Percentiles rank a stretch among this genome's conserved stretches.
Conservation (phyloP, 2,329 filamentous ascomycete species). For the Pseudopithomyces chartarum region DNA sequence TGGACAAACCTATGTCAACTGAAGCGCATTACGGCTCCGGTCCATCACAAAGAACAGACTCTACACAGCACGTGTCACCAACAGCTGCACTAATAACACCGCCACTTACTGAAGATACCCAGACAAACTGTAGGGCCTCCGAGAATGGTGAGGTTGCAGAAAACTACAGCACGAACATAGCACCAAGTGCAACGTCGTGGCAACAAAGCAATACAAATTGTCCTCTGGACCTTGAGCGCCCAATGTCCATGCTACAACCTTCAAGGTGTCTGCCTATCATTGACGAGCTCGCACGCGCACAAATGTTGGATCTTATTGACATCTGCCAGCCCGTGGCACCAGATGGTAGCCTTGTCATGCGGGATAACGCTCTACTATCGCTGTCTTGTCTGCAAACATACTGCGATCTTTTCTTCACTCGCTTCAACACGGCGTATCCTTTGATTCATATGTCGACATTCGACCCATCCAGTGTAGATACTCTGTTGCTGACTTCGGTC, state of each 20-base stretch:
- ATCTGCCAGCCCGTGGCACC: constrained; percentile 55
- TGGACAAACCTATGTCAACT: constrained; percentile 28
- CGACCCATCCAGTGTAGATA: constrained; percentile 54
- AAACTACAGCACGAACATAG: background rate
- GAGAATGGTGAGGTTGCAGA: background rate
- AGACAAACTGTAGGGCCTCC: background rate
- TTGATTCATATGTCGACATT: constrained; percentile 65
- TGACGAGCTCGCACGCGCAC: constrained; percentile 48
- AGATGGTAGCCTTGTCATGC: constrained; percentile 53
- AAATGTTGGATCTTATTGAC: constrained; percentile 58
- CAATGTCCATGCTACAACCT: constrained; percentile 41
- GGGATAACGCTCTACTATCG: constrained; percentile 58
- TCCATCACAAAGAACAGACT: constrained; percentile 26
- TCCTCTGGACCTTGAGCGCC: constrained; percentile 32
- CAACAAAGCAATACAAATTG: background rate
- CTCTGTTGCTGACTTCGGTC: constrained; percentile 60
- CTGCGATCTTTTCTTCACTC: constrained; percentile 63
- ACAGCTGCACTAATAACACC: constrained; percentile 24
- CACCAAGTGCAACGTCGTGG: background rate
- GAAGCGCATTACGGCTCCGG: constrained; percentile 27
- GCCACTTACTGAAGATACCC: constrained; percentile 18
- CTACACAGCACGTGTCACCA: constrained; percentile 25
- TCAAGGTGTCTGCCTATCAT: constrained; percentile 43
- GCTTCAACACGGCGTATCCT: constrained; percentile 66
- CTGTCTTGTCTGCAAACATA: constrained; percentile 60